Evolutionary conservation across 148 eudicot genomes (phyloP), one percentile per base, ranked within the genome.

Genomic region (Chenopodium quinoa): DNA sequence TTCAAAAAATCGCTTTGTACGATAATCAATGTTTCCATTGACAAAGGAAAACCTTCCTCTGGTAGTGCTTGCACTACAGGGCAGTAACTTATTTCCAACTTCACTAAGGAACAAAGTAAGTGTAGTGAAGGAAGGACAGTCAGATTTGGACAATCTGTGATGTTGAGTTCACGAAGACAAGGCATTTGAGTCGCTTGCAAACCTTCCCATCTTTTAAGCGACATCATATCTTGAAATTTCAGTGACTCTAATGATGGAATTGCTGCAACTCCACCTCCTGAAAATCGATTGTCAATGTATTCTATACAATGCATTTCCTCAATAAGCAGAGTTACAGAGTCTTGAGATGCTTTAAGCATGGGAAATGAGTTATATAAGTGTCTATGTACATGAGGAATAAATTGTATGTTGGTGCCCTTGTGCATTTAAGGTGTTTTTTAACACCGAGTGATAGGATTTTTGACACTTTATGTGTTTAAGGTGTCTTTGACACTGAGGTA

Each of bases 11-110:
- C 83, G 75, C 83, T 17, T 31, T 25, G 32, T 47, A 50, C 78
- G 14, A 81, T 47, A 67, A 81, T 65, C 5, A 81, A 68, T 12
- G 83, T 64, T 67, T 81, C 52, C 8, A 81, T 47, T 74, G 79
- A 81, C 13, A 54, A 52, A n/a, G 83, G 83, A 25, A 81, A 69
- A 46, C 75, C 75, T 46, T 68, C 60, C 44, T 82, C 75, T 34
- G 84, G 75, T 60, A 82, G 19, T 67, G 84, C 52, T n/a, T 81
- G 79, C 78, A 75, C 1, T 27, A 14, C 16, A 14, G 83, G 84
- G 19, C 84, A 82, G n/a, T 29, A 7, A 8, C 56, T 66, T 32
- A 76, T 69, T 69, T 82, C 79, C 4, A 75, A 31, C 10, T 23
- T 68, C 12, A 7, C 25, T 69, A 82, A 68, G 17, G 75, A 56